Evolutionary conservation across 768 basidiomycete genomes (phyloP).

Genomic region (Podaxis sp.): DNA sequence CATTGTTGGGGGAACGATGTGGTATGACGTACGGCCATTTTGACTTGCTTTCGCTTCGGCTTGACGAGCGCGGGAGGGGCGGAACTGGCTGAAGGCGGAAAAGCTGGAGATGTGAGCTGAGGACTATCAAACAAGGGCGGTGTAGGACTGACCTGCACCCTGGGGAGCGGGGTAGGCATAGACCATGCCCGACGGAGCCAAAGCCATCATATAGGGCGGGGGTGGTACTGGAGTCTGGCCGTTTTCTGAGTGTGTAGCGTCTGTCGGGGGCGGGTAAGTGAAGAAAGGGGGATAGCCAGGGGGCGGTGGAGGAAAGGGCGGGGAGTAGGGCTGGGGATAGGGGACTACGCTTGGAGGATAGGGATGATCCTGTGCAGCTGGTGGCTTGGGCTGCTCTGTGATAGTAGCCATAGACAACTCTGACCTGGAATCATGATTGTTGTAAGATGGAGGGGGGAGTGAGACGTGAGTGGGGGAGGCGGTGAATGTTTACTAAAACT

Average conservation of each 20-base stretch:
- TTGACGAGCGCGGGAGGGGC: not conserved
- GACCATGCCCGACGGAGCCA: conserved; percentile 38
- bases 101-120: conserved; percentile 15
- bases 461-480: conserved; percentile 10
- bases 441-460: conserved; percentile 5
- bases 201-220: conserved; percentile 38
- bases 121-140: not conserved
- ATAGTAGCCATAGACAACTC: conserved; percentile 19
- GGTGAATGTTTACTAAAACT: conserved; percentile 31
- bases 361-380: conserved; percentile 26
- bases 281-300: conserved; percentile 35
- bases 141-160: conserved; percentile 27
- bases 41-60: conserved; percentile 83
- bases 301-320: conserved; percentile 25
- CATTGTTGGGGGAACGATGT: not conserved
- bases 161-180: conserved; percentile 40
- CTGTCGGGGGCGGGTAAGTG: conserved; percentile 36
- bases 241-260: conserved; percentile 31
- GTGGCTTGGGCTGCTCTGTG: conserved; percentile 29
- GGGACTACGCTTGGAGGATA: conserved; percentile 29
- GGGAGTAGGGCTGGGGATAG: conserved; percentile 28
- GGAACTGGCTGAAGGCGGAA: conserved; percentile 19
- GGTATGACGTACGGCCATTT: conserved; percentile 59
- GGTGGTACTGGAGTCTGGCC: conserved; percentile 28
- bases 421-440: conserved; percentile 8